Conservation (phyloP, 805 yeast species). For the Wickerhamomyces ciferrii region DNA sequence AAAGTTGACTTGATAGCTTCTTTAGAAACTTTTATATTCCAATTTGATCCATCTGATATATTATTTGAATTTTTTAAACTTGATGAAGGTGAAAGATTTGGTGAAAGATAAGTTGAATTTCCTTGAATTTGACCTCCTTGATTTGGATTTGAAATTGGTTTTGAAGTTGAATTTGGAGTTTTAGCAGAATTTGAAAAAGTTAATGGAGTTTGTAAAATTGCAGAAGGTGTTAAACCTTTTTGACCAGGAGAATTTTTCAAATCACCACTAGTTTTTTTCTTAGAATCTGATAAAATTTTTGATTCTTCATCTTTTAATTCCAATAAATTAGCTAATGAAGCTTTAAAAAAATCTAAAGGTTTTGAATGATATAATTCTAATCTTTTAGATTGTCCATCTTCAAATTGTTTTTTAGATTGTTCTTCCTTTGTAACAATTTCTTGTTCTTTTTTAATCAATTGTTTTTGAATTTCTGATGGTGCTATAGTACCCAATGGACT, state of each 20-base stretch:
- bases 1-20: slow-evolving; percentile 19
- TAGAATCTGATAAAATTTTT: slow-evolving; percentile 14
- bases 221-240: slow-evolving; percentile 22
- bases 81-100: slow-evolving; percentile 17
- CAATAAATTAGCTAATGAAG: slow-evolving; percentile 20
- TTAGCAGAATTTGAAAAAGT: slow-evolving; percentile 19
- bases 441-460: slow-evolving; percentile 19
- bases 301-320: slow-evolving; percentile 22
- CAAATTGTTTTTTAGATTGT: slow-evolving; percentile 7
- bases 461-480: slow-evolving; percentile 8
- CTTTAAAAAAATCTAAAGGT: slow-evolving; percentile 20
- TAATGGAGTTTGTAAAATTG: slow-evolving; percentile 23
- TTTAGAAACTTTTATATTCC: slow-evolving; percentile 17
- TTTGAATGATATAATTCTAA: slow-evolving; percentile 13
- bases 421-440: slow-evolving; percentile 17
- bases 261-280: slow-evolving; percentile 8
- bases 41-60: slow-evolving; percentile 1
- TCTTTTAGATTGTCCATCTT: slow-evolving; percentile 18
- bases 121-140: too few species aligned
- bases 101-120: slow-evolving; percentile 17
- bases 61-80: slow-evolving; percentile 4
- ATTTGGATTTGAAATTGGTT: slow-evolving; percentile 4
- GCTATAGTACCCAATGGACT: slow-evolving; percentile 1
- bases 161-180: slow-evolving; percentile 20
- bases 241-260: slow-evolving; percentile 13